Conservation (phyloP, 192 early-diverging fungal species). For the Coemansia sp. region DNA sequence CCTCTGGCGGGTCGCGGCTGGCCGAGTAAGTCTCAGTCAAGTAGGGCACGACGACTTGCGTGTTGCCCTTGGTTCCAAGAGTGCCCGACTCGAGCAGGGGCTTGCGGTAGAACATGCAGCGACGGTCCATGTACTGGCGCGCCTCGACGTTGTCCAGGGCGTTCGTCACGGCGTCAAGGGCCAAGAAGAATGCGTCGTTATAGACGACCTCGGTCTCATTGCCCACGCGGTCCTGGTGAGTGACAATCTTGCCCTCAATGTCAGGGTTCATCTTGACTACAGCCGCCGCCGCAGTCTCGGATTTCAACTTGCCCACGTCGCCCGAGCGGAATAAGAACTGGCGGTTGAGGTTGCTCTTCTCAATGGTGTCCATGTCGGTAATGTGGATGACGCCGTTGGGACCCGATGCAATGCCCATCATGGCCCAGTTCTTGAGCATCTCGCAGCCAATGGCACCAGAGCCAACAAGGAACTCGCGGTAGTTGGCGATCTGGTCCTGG, state of each 20-base stretch:
- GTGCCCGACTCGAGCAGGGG: constrained; percentile 97
- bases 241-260: constrained; percentile 62
- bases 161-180: constrained; percentile 90
- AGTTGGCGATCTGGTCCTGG: constrained; percentile 82
- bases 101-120: constrained; percentile 96
- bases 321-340: constrained; percentile 95
- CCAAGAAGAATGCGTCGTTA: constrained; percentile 87
- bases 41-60: constrained; percentile 93
- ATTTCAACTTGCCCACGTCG: constrained; percentile 92
- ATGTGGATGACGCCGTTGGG: constrained; percentile 78
- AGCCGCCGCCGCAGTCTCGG: constrained; percentile 82
- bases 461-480: constrained; percentile 93
- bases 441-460: constrained; percentile 99
- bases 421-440: constrained; percentile 99
- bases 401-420: constrained; percentile 88
- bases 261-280: constrained; percentile 93
- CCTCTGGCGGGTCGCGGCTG: constrained; percentile 97
- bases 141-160: constrained; percentile 98
- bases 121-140: constrained; percentile 93
- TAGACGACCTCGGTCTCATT: constrained; percentile 92
- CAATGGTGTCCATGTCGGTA: constrained; percentile 99
- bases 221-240: constrained; percentile 93
- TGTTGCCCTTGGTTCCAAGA: constrained; percentile 99
- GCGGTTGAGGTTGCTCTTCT: constrained; percentile 98
- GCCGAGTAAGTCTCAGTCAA: constrained; percentile 98